These are phyloP conservation scores for Debaryomycetaceae sp. DNA, from an alignment of 1,139 yeast species.

Conservation along the genomic window DNA sequence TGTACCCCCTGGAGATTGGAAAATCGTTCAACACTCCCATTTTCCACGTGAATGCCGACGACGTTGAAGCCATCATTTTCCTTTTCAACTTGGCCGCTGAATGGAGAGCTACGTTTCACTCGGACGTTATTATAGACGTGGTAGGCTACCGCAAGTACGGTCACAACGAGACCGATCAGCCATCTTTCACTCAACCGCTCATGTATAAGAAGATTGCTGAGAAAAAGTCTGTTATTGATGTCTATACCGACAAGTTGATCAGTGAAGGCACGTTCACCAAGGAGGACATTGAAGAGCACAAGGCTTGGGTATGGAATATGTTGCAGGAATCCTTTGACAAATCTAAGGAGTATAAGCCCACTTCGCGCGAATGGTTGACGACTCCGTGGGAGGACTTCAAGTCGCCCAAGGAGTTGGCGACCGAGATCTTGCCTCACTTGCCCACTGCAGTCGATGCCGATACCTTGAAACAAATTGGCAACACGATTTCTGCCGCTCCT, in stretches of 20 bases:
- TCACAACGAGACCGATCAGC: conserved; percentile 99
- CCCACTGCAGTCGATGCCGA: conserved; percentile 85
- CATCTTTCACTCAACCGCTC: conserved; percentile 94
- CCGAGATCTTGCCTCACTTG: conserved; percentile 89
- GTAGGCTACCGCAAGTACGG: conserved; percentile 99
- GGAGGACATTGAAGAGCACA: conserved; percentile 90
- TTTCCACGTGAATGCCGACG: conserved; percentile 98
- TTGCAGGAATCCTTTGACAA: conserved; percentile 83
- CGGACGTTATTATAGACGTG: conserved; percentile 91
- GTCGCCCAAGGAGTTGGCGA: conserved; percentile 94
- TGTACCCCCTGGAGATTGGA: conserved; percentile 96
- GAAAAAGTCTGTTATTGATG: conserved; percentile 80
- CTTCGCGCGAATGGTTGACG: conserved; percentile 95
- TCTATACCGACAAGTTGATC: conserved; percentile 69
- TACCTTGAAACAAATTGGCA: conserved; percentile 69
- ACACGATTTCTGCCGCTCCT: conserved; percentile 73
- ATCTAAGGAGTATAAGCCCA: conserved; percentile 84
- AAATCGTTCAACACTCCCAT: conserved; percentile 95
- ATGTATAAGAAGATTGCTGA: conserved; percentile 89
- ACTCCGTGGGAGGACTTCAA: conserved; percentile 99
- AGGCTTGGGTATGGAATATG: conserved; percentile 94
- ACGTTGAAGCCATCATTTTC: conserved; percentile 85
- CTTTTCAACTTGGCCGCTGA: conserved; percentile 96
- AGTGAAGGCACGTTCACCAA: conserved; percentile 81
- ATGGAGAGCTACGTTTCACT: conserved; percentile 94